A percentile compares a stretch with the other conserved stretches of the same genome.
Evolutionary conservation across 1,284 basidiomycete genomes (phyloP).

Genomic region (Marasmius tenuissimus): DNA sequence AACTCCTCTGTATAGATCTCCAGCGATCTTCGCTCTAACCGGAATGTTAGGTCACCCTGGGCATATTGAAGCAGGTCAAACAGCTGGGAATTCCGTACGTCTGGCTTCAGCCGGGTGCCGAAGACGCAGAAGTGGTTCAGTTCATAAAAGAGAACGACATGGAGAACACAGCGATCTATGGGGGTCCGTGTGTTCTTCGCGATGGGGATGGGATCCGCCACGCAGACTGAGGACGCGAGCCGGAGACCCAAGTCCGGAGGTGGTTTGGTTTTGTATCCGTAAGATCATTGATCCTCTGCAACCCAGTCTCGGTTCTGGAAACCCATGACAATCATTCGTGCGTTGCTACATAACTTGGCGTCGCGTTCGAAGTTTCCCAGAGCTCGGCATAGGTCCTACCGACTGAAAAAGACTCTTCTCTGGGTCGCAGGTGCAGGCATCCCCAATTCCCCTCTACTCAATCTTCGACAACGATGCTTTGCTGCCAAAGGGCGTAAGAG

Average conservation of each 20-base stretch:
- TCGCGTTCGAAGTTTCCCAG: too few species aligned
- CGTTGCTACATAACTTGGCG: too few species aligned
- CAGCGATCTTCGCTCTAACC: slow-evolving; percentile 11
- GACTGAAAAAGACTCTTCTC: too few species aligned
- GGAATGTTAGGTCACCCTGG: slow-evolving; percentile 59
- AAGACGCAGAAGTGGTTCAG: slow-evolving; percentile 49
- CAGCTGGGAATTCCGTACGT: slow-evolving; percentile 60
- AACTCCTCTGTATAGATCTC: background rate
- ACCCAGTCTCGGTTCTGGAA: too few species aligned
- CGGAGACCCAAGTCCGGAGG: background rate
- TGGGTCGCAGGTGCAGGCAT: too few species aligned
- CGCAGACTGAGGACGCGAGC: background rate
- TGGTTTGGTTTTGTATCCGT: too few species aligned
- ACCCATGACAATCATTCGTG: too few species aligned
- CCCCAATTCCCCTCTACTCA: too few species aligned
- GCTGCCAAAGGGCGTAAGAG: too few species aligned
- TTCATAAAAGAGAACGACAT: slow-evolving; percentile 51
- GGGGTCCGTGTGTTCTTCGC: background rate
- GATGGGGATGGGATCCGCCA: background rate
- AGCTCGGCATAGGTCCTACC: too few species aligned
- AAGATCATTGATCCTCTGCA: too few species aligned
- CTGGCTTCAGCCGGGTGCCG: slow-evolving; percentile 87
- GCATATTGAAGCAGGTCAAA: slow-evolving; percentile 63
- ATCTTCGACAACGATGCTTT: too few species aligned
- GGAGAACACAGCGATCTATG: slow-evolving; percentile 28